Percentiles rank a stretch among this genome's conserved stretches.
phyloP scores from a whole-genome alignment of 306 rosid genomes.

The Lathyrus sativus region DNA sequence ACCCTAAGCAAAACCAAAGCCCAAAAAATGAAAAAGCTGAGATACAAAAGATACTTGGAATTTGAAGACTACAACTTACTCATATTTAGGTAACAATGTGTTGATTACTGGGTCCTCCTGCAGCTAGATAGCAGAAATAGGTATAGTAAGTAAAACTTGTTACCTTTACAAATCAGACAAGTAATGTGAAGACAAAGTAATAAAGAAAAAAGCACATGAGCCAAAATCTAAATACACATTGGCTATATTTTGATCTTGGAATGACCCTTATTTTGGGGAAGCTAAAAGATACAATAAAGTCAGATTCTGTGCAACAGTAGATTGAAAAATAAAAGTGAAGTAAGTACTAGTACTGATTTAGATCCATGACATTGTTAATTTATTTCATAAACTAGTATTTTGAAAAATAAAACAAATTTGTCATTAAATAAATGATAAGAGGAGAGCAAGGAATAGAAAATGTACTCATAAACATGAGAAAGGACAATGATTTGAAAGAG shows the following conservation, averaged over 20 bases:
- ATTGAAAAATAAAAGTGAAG: background rate
- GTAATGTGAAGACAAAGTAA: constrained; percentile 38
- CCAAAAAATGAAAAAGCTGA: constrained; percentile 15
- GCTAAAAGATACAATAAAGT: constrained; percentile 50
- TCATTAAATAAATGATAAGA: background rate
- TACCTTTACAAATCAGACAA: constrained; percentile 51
- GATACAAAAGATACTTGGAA: constrained; percentile 28
- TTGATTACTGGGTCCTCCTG: constrained; percentile 27
- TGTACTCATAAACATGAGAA: no score
- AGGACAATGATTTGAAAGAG: no score
- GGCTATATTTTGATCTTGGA: constrained; percentile 39
- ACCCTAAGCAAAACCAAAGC: constrained; percentile 22
- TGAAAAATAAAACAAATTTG: background rate
- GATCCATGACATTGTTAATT: no score
- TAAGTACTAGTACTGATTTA: no score
- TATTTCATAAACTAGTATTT: no score
- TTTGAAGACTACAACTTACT: constrained; percentile 40
- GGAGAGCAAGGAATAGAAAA: no score
- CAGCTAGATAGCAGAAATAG: constrained; percentile 15
- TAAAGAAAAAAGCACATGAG: constrained; percentile 51
- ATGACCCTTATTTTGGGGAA: constrained; percentile 50
- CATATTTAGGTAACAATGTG: constrained; percentile 38
- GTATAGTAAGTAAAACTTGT: constrained; percentile 35
- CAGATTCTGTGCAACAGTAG: background rate
- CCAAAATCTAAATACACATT: constrained; percentile 47